Conservation (phyloP, 1,139 yeast species). For the Yamadazyma atmosphaerica region DNA sequence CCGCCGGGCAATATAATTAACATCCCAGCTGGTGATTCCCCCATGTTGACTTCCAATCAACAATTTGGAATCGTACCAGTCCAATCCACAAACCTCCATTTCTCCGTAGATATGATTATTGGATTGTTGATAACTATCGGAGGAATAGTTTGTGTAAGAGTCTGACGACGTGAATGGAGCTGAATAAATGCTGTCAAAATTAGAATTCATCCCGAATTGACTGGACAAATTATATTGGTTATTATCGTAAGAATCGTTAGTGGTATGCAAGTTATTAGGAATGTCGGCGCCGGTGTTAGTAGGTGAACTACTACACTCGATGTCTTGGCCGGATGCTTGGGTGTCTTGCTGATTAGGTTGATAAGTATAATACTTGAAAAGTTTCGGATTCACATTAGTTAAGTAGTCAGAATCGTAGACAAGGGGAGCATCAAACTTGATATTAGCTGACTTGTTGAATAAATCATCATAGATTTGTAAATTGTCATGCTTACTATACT, state of each 20-base stretch:
- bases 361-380: slow-evolving; percentile 40
- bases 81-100: slow-evolving; percentile 46
- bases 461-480: slow-evolving; percentile 17
- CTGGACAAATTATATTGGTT: slow-evolving; percentile 1
- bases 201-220: slow-evolving; percentile 1
- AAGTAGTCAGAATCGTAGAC: slow-evolving; percentile 48
- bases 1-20: slow-evolving; percentile 40
- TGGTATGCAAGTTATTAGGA: slow-evolving; percentile 1
- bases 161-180: slow-evolving; percentile 3
- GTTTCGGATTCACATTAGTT: slow-evolving; percentile 37
- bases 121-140: slow-evolving; percentile 26
- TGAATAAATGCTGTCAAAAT: slow-evolving; percentile 7
- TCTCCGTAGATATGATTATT: slow-evolving; percentile 47
- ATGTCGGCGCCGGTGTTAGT: slow-evolving; percentile 2
- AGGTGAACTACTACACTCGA: slow-evolving; percentile 3
- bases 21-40: slow-evolving; percentile 45
- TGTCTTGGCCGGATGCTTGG: neutral
- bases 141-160: slow-evolving; percentile 5
- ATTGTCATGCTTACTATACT: slow-evolving; percentile 10
- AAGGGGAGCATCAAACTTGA: slow-evolving; percentile 38
- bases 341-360: slow-evolving; percentile 9
- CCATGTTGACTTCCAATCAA: slow-evolving; percentile 46
- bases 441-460: slow-evolving; percentile 5
- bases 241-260: slow-evolving; percentile 1
- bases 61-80: slow-evolving; percentile 37